These are phyloP conservation scores for Vinca minor DNA, from an alignment of 257 asterid species.

Conservation along the genomic window DNA sequence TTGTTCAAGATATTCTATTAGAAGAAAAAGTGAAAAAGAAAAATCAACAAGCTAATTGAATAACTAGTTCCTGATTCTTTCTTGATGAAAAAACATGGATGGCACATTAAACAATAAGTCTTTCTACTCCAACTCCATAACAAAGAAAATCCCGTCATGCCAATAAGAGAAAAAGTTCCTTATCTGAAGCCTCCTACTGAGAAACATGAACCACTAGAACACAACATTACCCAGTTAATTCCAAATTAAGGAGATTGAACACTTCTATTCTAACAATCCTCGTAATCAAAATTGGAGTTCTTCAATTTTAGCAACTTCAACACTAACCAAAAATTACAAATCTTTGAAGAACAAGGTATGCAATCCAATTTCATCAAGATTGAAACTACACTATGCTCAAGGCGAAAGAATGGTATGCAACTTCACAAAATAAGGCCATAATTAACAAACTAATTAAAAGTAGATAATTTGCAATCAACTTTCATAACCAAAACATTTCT, in stretches of 20 bases:
- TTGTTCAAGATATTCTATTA: background rate
- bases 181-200: conserved; percentile 5
- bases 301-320: background rate
- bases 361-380: background rate
- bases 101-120: no score
- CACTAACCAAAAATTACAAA: background rate
- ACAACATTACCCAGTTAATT: background rate
- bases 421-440: background rate
- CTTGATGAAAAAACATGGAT: no score
- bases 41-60: background rate
- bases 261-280: background rate
- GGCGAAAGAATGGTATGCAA: background rate
- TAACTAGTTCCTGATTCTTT: background rate
- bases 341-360: background rate
- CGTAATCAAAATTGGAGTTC: background rate
- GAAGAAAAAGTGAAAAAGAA: background rate
- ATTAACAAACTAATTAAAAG: background rate
- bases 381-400: background rate
- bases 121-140: no score
- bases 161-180: background rate
- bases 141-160: background rate
- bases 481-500: background rate
- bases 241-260: background rate
- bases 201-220: background rate
- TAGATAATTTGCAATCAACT: background rate